phyloP scores from a whole-genome alignment of 306 rosid genomes.

The Nissolia schottii region DNA sequence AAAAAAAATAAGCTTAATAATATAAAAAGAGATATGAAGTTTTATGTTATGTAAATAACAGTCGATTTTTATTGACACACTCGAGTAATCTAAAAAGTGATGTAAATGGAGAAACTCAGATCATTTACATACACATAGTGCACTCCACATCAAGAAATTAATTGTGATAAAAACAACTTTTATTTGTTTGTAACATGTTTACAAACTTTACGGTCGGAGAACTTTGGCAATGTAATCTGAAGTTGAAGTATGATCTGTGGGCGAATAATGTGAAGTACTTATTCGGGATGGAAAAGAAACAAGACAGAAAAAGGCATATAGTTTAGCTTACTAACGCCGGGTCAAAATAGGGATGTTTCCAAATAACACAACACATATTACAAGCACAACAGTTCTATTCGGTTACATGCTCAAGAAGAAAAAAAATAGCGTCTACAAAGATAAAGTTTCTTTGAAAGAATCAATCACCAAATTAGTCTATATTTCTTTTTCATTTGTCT shows the following conservation, averaged over 20 bases:
- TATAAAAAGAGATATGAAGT: background rate
- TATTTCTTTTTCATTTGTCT: too few relatives aligned
- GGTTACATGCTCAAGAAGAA: background rate
- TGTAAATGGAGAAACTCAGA: too few relatives aligned
- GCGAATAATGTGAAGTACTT: background rate
- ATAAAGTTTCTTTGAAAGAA: too few relatives aligned
- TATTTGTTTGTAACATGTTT: background rate
- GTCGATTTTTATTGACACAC: background rate
- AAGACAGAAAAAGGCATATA: background rate
- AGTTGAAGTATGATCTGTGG: background rate
- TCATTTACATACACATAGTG: too few relatives aligned
- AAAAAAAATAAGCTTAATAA: too few relatives aligned
- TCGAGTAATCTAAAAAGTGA: background rate
- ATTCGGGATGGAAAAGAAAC: background rate
- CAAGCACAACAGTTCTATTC: background rate
- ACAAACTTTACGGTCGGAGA: background rate
- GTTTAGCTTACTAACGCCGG: background rate
- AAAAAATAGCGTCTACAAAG: too few relatives aligned
- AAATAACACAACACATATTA: background rate
- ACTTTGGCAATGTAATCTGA: background rate
- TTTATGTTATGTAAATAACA: background rate
- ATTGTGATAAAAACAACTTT: background rate
- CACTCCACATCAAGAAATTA: background rate
- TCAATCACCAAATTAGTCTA: too few relatives aligned
- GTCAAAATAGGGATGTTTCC: background rate